Evolutionary conservation across 2,329 filamentous ascomycete species (phyloP), one percentile per base, ranked within the genome.

Genomic region (Colletotrichum cordylinicola): DNA sequence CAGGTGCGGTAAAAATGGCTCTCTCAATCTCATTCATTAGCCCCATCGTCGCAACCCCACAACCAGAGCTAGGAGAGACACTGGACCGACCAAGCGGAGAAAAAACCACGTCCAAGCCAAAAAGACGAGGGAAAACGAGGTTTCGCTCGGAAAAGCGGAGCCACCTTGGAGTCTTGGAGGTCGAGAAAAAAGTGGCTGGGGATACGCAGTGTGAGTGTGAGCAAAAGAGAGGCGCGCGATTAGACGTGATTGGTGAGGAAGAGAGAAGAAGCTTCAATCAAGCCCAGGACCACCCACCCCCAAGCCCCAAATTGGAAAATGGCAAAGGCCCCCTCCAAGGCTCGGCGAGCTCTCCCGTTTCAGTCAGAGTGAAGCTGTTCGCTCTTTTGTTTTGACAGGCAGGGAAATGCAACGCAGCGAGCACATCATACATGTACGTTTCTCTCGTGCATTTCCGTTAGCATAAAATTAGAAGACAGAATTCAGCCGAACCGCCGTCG

Each of bases 351-450:
- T 60, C 67, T 60, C 55, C 67, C 55, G 67, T 72, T 75, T 75
- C 72, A 72, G 72, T 61, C 68, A 67, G 55, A 72, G 68, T 66
- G 72, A 75, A 61, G 52, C 52, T 33, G 55, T 33, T 72, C 48
- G 21, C 31, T 18, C 18, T 39, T 62, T 72, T 27, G 37, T 72
- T 37, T 43, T 67, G 55, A 72, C 21, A 31, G 52, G 15, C 16
- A 65, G 39, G 52, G 48, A 27, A 52, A 67, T 75, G 72, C 62
- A 56, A 75, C 62, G 39, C 55, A 21, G 29, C 37, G 39, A n/a
- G 55, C 27, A 48, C 37, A n/a, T n/a, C n/a, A n/a, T n/a, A n/a
- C n/a, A 52, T n/a, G 15, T 48, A 9, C 18, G 61, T 61, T 31
- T 33, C 21, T 33, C 8, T 48, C 16, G 13, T 61, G 37, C 24